Conservation (phyloP, 345 rosid genomes). For the Eucalyptus pumila region DNA sequence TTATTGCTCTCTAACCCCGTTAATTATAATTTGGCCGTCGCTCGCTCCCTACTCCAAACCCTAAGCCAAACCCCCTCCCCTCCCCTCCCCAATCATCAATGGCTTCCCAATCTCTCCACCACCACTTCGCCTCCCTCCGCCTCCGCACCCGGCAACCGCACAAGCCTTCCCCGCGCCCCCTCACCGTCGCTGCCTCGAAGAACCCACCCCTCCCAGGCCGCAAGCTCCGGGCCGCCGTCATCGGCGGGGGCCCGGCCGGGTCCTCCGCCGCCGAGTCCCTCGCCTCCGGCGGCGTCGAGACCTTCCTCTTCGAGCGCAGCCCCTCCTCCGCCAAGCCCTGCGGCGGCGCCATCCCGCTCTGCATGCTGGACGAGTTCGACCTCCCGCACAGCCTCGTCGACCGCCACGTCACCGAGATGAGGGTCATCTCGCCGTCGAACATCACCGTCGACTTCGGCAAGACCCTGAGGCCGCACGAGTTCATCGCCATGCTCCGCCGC, state of each 20-base stretch:
- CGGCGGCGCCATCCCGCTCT: constrained; percentile 70
- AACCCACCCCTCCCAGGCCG: constrained; percentile 16
- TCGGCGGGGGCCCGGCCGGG: constrained; percentile 59
- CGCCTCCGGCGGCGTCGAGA: constrained; percentile 43
- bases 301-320: constrained; percentile 57
- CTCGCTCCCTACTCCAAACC: not conserved
- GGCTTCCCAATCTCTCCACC: constrained; percentile 8
- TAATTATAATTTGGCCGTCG: not conserved
- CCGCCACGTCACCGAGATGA: constrained; percentile 57
- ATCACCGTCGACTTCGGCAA: constrained; percentile 53
- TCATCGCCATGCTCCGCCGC: constrained; percentile 63
- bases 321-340: constrained; percentile 52
- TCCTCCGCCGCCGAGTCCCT: constrained; percentile 52
- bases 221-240: constrained; percentile 45
- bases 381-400: constrained; percentile 51
- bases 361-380: constrained; percentile 60
- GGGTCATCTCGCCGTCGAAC: constrained; percentile 62
- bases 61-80: not conserved
- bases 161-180: not conserved
- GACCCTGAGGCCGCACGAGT: constrained; percentile 36
- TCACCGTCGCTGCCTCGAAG: constrained; percentile 4
- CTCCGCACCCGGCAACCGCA: not conserved
- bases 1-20: not conserved
- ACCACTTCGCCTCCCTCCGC: not conserved
- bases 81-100: not conserved